phyloP scores from a whole-genome alignment of 1,139 yeast genomes.

The Debaryomyces singareniensis region DNA sequence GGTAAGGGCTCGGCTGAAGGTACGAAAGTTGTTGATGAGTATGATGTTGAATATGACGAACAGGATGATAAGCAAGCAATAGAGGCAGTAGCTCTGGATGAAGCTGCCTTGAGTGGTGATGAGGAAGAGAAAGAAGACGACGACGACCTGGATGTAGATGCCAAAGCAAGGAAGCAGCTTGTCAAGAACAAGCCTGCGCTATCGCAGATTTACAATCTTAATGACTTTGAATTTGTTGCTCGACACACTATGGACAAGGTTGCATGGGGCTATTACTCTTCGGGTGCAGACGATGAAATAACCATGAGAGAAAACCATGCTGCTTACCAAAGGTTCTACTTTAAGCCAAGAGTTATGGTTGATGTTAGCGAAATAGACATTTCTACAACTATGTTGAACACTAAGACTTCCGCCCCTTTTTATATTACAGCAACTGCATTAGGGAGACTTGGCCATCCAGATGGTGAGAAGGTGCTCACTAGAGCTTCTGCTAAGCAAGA shows the following conservation, averaged over 20 bases:
- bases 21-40: constrained; percentile 30
- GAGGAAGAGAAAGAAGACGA: constrained; percentile 25
- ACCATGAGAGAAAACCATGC: constrained; percentile 83
- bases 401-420: constrained; percentile 46
- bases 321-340: constrained; percentile 80
- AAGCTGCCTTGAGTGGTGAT: constrained; percentile 14
- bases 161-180: constrained; percentile 19
- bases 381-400: constrained; percentile 36
- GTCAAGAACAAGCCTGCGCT: constrained; percentile 52
- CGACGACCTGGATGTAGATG: constrained; percentile 27
- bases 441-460: constrained; percentile 71
- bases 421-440: constrained; percentile 78
- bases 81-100: constrained; percentile 2
- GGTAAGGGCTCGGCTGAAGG: constrained; percentile 1
- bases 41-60: constrained; percentile 42
- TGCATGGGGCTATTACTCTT: constrained; percentile 90
- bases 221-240: constrained; percentile 83
- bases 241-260: constrained; percentile 59
- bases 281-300: constrained; percentile 91
- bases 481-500: constrained; percentile 64
- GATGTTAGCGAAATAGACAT: constrained; percentile 49
- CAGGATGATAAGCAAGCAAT: constrained; percentile 31
- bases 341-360: constrained; percentile 74
- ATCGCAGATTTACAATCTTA: constrained; percentile 58
- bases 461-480: constrained; percentile 75